Evolutionary conservation across 1,284 basidiomycete genomes (phyloP), one percentile per base, ranked within the genome.

Genomic region (Macrocystidia cucumis): DNA sequence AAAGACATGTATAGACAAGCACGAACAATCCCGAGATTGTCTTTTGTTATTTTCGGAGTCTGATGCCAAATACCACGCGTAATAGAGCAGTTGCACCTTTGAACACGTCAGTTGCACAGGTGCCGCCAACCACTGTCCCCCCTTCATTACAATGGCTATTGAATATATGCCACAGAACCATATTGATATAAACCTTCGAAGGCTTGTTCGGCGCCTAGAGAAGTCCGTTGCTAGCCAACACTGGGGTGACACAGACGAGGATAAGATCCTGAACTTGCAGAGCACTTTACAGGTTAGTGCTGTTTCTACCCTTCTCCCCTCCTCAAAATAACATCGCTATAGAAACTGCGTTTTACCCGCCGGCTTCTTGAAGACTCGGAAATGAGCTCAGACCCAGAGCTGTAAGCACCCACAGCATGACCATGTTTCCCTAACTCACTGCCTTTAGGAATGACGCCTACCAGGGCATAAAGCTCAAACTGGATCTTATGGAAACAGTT

Each of bases 271-370:
- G 55, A n/a, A 55, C 64, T 1, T 80, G 75, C 68, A 74, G 42
- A 65, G 65, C 11, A 64, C 65, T 20, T 48, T 80, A 11, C 75
- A 85, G 66, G 83, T 78, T 29, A 18, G 62, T 30, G 4, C 32
- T 9, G 36, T 34, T n/a, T 38, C 26, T 17, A 21, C 9, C 6
- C 17, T 14, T 37, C 21, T 40, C 11, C 12, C 3, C 29, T 5
- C 5, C 4, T 30, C 11, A 16, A n/a, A 14, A 32, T 2, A 17
- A 17, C 21, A 9, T 17, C 5, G 9, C 3, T 32, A 6, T 41
- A 87, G 83, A 77, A 72, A 60, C 59, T 84, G 6, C 74, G 73
- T 45, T 69, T 73, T 48, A 80, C 80, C 0, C 59, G 67, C 33
- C 64, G 66, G 43, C 54, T 86, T 24, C 47, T 85, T 29, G 67